phyloP scores from a whole-genome alignment of 2,329 filamentous ascomycete species.

The Aspergillus pseudoviridinutans region DNA sequence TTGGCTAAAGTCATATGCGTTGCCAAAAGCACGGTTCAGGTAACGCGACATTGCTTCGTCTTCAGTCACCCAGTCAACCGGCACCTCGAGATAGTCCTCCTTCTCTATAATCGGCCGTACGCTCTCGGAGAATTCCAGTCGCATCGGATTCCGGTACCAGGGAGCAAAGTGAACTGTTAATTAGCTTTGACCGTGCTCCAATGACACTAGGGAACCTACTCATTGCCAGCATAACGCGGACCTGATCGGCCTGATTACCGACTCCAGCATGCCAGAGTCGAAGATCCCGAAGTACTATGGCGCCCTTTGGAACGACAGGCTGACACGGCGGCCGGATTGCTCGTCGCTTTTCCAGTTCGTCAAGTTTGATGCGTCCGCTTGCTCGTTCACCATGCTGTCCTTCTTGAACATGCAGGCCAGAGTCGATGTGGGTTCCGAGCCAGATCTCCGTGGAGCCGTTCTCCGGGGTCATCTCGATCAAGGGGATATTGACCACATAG shows the following conservation, averaged over 20 bases:
- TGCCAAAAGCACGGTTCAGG: conserved; percentile 56
- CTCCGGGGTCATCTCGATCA: conserved; percentile 48
- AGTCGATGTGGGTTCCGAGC: conserved; percentile 51
- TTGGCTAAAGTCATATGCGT: conserved; percentile 61
- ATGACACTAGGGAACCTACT: conserved; percentile 19
- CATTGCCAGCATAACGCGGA: conserved; percentile 58
- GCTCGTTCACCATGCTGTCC: conserved; percentile 50
- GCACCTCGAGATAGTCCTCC: conserved; percentile 46
- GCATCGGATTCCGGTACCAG: neutral
- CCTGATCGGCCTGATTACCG: conserved; percentile 45
- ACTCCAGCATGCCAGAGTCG: conserved; percentile 63
- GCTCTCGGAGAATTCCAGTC: conserved; percentile 50
- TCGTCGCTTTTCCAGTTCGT: conserved; percentile 35
- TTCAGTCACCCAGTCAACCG: conserved; percentile 47
- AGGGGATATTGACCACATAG: conserved; percentile 52
- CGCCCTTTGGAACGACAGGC: conserved; percentile 51
- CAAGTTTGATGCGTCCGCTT: conserved; percentile 46
- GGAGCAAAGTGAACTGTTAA: neutral
- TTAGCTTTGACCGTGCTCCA: conserved; percentile 8
- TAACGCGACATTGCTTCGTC: conserved; percentile 44
- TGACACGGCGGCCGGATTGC: conserved; percentile 45
- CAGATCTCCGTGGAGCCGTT: conserved; percentile 59
- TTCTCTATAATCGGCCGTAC: conserved; percentile 44
- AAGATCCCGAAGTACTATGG: conserved; percentile 56
- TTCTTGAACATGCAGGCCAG: conserved; percentile 41